Percentiles rank a stretch among this genome's conserved stretches.
Evolutionary conservation across 2,329 filamentous ascomycete genomes (phyloP).

Genomic region (Exophiala spinifera): DNA sequence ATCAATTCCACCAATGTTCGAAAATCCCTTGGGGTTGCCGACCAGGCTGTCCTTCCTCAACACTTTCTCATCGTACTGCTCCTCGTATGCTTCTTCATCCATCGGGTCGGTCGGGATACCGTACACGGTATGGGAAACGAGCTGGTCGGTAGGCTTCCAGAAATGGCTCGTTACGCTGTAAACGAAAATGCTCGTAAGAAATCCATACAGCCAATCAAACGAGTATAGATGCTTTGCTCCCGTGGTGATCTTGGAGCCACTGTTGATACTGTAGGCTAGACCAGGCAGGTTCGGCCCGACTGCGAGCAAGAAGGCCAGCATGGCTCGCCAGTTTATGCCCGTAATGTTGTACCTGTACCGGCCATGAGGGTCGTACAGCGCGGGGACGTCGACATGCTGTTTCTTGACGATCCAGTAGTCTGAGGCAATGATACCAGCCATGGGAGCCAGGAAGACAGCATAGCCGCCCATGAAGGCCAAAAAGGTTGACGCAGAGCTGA

Average conservation of each 20-base stretch:
- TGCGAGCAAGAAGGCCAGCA: constrained; percentile 17
- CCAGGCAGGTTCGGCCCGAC: constrained; percentile 46
- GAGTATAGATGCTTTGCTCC: constrained; percentile 57
- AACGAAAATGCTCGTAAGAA: constrained; percentile 54
- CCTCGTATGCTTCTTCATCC: constrained; percentile 21
- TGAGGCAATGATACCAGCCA: constrained; percentile 28
- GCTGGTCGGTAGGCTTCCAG: constrained; percentile 16
- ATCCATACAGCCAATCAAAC: constrained; percentile 66
- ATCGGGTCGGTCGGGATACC: constrained; percentile 19
- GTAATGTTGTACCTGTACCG: constrained; percentile 42
- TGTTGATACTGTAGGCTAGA: constrained; percentile 54
- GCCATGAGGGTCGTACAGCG: constrained; percentile 23
- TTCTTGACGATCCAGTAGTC: constrained; percentile 31
- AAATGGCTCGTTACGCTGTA: constrained; percentile 43
- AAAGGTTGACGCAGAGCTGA: constrained; percentile 41
- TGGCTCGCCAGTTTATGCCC: constrained; percentile 54
- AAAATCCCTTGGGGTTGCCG: constrained; percentile 24
- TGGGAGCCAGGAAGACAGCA: constrained; percentile 30
- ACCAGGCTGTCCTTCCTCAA: constrained; percentile 19
- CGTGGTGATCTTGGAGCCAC: constrained; percentile 29
- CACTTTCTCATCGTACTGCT: constrained; percentile 21
- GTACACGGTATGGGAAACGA: constrained; percentile 21
- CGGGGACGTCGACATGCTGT: constrained; percentile 22
- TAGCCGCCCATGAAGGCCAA: constrained; percentile 39
- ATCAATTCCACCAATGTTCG: constrained; percentile 21